A percentile compares a stretch with the other conserved stretches of the same genome.
Evolutionary conservation across 1,284 basidiomycete genomes (phyloP).

Genomic region (Marasmius oreades): DNA sequence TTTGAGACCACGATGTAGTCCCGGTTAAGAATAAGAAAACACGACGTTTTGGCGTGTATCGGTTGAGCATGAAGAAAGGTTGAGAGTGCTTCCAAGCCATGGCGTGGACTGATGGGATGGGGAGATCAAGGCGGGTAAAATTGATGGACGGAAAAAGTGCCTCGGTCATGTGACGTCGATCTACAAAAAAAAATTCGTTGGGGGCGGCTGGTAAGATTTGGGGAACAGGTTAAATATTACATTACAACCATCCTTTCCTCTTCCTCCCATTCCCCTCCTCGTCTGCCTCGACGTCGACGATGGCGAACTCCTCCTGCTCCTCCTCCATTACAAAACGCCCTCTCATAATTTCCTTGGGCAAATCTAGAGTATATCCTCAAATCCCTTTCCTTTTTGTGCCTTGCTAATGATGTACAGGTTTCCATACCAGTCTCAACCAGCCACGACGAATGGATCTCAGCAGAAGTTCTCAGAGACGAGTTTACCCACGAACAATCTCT

Average conservation of each 20-base stretch:
- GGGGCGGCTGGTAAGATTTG: conserved; percentile 4
- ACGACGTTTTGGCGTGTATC: not conserved
- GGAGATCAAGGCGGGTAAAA: not conserved
- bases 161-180: conserved; percentile 10
- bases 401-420: conserved; percentile 42
- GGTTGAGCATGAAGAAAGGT: not conserved
- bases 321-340: conserved; percentile 55
- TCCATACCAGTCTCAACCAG: conserved; percentile 81
- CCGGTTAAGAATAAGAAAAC: not conserved
- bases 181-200: conserved; percentile 9
- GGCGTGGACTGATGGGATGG: not conserved
- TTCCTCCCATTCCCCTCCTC: not conserved
- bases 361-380: conserved; percentile 53
- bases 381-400: conserved; percentile 12
- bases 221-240: not conserved
- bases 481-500: conserved; percentile 68
- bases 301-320: conserved; percentile 8
- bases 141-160: not conserved
- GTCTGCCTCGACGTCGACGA: conserved; percentile 9
- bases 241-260: not conserved
- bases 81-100: not conserved
- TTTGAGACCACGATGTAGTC: no score
- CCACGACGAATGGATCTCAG: conserved; percentile 81
- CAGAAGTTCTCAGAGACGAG: conserved; percentile 85
- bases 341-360: conserved; percentile 55